Evolutionary conservation across 345 rosid genomes (phyloP).

Genomic region (Lumnitzera littorea): DNA sequence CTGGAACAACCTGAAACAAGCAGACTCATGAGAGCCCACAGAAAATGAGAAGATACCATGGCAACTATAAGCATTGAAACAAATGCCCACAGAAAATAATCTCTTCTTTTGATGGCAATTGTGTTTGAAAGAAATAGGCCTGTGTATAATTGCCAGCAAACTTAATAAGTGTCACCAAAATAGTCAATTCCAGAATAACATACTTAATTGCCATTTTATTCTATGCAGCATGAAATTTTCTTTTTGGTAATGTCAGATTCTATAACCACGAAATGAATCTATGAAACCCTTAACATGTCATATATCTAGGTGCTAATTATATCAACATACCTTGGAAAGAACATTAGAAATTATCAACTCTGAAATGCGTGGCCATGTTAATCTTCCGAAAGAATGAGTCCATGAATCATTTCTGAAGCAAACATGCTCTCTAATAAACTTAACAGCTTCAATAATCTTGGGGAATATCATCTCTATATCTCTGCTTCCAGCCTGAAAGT

Average conservation of each 20-base stretch:
- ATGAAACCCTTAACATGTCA: not conserved
- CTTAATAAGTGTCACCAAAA: too few species aligned
- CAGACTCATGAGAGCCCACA: not conserved
- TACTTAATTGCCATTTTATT: too few species aligned
- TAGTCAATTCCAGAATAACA: too few species aligned
- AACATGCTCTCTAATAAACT: constrained; percentile 48
- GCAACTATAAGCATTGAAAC: too few species aligned
- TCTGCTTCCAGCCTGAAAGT: constrained; percentile 38
- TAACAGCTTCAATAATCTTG: constrained; percentile 51
- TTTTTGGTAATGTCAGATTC: too few species aligned
- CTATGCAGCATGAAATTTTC: too few species aligned
- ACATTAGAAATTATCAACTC: constrained; percentile 76
- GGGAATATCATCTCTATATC: constrained; percentile 60
- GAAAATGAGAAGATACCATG: not conserved
- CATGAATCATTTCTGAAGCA: constrained; percentile 76
- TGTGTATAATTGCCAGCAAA: too few species aligned
- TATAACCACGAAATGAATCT: not conserved
- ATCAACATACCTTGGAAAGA: constrained; percentile 75
- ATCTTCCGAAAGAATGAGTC: constrained; percentile 76
- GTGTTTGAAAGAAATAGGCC: too few species aligned
- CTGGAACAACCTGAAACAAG: constrained; percentile 75
- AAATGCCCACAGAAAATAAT: too few species aligned
- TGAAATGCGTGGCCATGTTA: constrained; percentile 90
- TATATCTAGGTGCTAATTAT: not conserved
- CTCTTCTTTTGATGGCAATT: too few species aligned